Conservation (phyloP, 2,329 filamentous ascomycete species). For the Ceratocystis huliohia region DNA sequence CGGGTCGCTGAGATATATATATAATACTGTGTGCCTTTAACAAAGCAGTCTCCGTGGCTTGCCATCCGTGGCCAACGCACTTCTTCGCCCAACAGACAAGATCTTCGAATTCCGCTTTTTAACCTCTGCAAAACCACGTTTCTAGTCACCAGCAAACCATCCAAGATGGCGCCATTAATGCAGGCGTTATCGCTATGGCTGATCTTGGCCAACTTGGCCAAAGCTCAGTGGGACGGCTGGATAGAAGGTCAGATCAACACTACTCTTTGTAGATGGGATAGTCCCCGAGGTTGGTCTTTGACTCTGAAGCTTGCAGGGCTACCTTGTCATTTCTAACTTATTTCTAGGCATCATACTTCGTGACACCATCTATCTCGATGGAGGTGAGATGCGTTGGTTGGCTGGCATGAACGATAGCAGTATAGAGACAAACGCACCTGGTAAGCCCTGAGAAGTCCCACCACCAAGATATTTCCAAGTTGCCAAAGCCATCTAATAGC, state of each 20-base stretch:
- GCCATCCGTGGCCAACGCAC: no score
- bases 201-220: constrained; percentile 25
- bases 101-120: neutral
- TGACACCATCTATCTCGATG: constrained; percentile 54
- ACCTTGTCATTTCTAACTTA: constrained; percentile 5
- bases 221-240: constrained; percentile 39
- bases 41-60: no score
- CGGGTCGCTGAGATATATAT: no score
- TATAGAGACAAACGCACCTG: constrained; percentile 27
- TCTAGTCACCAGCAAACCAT: neutral
- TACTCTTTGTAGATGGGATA: constrained; percentile 47
- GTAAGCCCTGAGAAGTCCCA: constrained; percentile 29
- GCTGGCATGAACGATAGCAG: constrained; percentile 37
- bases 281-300: constrained; percentile 31
- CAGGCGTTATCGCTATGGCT: constrained; percentile 20
- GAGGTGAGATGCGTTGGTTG: constrained; percentile 44
- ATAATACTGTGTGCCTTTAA: no score
- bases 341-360: constrained; percentile 41
- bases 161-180: neutral
- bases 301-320: neutral
- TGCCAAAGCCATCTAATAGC: constrained; percentile 17
- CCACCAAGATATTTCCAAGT: no score
- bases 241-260: constrained; percentile 40
- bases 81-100: no score
- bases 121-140: neutral